Evolutionary conservation across 371 early-diverging fungal species (phyloP).

Genomic region (Capillidium heterosporum): DNA sequence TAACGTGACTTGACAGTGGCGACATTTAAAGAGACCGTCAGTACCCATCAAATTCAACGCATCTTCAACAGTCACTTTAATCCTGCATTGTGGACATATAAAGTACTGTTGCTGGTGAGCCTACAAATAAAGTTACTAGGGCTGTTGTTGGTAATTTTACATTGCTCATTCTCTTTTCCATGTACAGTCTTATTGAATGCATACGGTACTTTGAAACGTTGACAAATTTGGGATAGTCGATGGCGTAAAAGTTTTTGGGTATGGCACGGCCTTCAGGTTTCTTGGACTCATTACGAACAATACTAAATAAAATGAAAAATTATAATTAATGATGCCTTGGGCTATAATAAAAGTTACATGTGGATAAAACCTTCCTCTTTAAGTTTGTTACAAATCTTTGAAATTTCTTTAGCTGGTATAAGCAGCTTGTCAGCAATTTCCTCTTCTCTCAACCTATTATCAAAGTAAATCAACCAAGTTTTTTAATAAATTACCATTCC

Average conservation of each 20-base stretch:
- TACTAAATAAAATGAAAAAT: slow-evolving; percentile 14
- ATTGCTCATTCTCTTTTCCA: slow-evolving; percentile 45
- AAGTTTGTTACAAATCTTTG: slow-evolving; percentile 59
- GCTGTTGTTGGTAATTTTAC: slow-evolving; percentile 14
- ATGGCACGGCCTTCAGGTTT: slow-evolving; percentile 40
- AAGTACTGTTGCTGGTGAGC: slow-evolving; percentile 23
- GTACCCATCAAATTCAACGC: slow-evolving; percentile 21
- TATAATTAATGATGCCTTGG: background rate
- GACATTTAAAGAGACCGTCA: slow-evolving; percentile 33
- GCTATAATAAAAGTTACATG: slow-evolving; percentile 23
- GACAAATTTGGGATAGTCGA: slow-evolving; percentile 83
- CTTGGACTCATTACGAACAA: slow-evolving; percentile 35
- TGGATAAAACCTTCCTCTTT: slow-evolving; percentile 54
- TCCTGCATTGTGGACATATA: slow-evolving; percentile 36
- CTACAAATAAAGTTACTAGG: background rate
- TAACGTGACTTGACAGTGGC: slow-evolving; percentile 32
- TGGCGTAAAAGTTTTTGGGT: slow-evolving; percentile 60
- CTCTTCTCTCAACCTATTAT: slow-evolving; percentile 45
- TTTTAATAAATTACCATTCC: slow-evolving; percentile 18
- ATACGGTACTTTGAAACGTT: slow-evolving; percentile 85
- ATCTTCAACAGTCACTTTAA: slow-evolving; percentile 32
- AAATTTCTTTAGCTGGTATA: slow-evolving; percentile 48
- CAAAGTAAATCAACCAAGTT: background rate
- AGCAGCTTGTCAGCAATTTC: slow-evolving; percentile 48
- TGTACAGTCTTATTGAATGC: slow-evolving; percentile 57